Evolutionary conservation across 768 basidiomycete genomes (phyloP).

Genomic region (Tylopilus cervinicoccineus): DNA sequence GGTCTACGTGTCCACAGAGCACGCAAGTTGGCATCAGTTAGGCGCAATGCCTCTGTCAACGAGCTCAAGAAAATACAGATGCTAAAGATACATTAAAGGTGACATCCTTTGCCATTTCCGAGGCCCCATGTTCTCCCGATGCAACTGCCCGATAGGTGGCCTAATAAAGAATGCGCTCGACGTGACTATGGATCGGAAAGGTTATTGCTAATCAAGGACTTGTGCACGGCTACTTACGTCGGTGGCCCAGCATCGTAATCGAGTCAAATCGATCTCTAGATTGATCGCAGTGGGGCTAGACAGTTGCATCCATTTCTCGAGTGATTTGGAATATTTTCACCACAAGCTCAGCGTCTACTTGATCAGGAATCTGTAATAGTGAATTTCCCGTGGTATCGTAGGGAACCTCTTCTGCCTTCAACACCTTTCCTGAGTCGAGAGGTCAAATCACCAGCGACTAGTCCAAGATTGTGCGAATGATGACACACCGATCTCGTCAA

Average conservation of each 20-base stretch:
- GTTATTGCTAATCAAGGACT: conserved; percentile 10
- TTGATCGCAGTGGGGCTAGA: conserved; percentile 8
- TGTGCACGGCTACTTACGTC: background rate
- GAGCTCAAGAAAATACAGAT: background rate
- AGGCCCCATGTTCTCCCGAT: background rate
- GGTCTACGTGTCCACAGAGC: background rate
- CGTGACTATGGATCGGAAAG: conserved; percentile 6
- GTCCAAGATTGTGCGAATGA: background rate
- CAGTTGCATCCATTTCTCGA: conserved; percentile 2
- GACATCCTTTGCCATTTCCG: background rate
- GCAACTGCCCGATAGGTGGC: conserved; percentile 1
- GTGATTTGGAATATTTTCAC: conserved; percentile 47
- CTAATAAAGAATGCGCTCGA: conserved; percentile 3
- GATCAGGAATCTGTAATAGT: conserved; percentile 27
- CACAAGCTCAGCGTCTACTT: conserved; percentile 31
- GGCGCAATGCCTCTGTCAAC: conserved; percentile 1
- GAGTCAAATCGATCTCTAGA: conserved; percentile 14
- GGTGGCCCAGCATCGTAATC: background rate
- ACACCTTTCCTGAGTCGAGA: conserved; percentile 18
- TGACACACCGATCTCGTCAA: conserved; percentile 30
- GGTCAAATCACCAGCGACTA: background rate
- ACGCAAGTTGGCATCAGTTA: background rate
- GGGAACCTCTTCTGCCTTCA: conserved; percentile 28
- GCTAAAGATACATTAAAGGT: background rate
- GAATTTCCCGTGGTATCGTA: conserved; percentile 12